Evolutionary conservation across 73 alveolate species (phyloP).

Genomic region (Paraurostyla sp.): DNA sequence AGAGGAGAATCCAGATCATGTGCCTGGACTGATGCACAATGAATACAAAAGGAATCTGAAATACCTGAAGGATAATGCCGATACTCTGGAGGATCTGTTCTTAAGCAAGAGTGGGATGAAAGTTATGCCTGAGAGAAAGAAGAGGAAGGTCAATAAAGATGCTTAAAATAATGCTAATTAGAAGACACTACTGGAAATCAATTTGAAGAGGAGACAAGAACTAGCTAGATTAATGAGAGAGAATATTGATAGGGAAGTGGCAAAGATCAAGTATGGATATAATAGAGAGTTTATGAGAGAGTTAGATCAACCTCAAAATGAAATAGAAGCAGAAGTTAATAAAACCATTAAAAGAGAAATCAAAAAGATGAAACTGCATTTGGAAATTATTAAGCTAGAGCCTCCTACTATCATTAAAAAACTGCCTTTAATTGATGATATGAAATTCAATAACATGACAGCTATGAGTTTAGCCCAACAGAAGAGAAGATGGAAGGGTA

Average conservation of each 20-base stretch:
- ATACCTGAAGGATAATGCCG: background rate
- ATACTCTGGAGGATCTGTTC: background rate
- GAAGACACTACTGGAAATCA: no score
- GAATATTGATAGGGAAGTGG: constrained; percentile 10
- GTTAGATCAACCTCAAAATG: constrained; percentile 18
- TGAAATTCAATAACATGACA: constrained; percentile 2
- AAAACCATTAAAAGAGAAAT: background rate
- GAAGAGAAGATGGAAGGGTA: constrained; percentile 59
- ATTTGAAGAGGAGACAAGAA: no score
- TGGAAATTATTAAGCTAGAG: background rate
- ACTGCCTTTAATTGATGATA: constrained; percentile 45
- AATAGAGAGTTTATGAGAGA: constrained; percentile 37
- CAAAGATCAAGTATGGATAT: background rate
- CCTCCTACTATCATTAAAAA: constrained; percentile 5
- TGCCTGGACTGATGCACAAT: background rate
- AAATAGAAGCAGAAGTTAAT: constrained; percentile 2
- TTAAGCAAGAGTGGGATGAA: constrained; percentile 25
- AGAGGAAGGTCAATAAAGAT: background rate
- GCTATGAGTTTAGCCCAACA: constrained; percentile 29
- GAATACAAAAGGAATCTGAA: background rate
- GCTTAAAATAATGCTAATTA: no score
- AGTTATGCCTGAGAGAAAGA: constrained; percentile 24
- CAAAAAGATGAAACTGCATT: background rate
- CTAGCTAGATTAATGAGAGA: constrained; percentile 8
- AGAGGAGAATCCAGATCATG: background rate